Conservation (phyloP, 768 basidiomycete genomes). For the Xerocomellus amylosporus region DNA sequence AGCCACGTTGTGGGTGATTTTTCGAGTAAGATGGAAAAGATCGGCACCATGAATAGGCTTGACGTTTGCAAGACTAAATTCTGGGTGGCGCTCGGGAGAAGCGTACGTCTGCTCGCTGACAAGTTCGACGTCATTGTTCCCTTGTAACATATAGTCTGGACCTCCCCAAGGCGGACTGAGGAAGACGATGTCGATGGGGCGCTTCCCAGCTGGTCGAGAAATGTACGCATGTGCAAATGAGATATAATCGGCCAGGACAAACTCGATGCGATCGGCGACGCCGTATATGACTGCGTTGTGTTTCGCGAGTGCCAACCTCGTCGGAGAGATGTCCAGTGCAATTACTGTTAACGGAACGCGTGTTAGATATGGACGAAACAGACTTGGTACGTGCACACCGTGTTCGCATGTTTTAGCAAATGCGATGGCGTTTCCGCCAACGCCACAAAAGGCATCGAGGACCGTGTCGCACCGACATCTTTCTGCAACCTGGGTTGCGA, state of each 20-base stretch:
- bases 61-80: conserved; percentile 70
- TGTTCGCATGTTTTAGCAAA: conserved; percentile 95
- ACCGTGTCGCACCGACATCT: conserved; percentile 82
- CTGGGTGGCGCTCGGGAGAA: conserved; percentile 37
- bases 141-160: conserved; percentile 56
- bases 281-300: conserved; percentile 95
- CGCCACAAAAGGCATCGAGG: conserved; percentile 95
- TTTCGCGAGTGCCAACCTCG: conserved; percentile 82
- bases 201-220: conserved; percentile 30
- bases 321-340: conserved; percentile 83
- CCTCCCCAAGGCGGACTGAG: conserved; percentile 97
- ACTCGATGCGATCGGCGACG: conserved; percentile 93
- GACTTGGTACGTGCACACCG: conserved; percentile 49
- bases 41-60: conserved; percentile 80
- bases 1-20: conserved; percentile 79
- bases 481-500: conserved; percentile 93
- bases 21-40: conserved; percentile 70
- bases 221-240: conserved; percentile 64
- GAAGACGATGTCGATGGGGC: conserved; percentile 84
- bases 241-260: conserved; percentile 83
- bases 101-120: neutral
- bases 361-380: neutral
- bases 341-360: conserved; percentile 60
- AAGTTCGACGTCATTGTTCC: conserved; percentile 1
- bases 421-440: conserved; percentile 96